Conservation (phyloP, 2,329 filamentous ascomycete genomes). For the Ploettnerulaceae sp. region DNA sequence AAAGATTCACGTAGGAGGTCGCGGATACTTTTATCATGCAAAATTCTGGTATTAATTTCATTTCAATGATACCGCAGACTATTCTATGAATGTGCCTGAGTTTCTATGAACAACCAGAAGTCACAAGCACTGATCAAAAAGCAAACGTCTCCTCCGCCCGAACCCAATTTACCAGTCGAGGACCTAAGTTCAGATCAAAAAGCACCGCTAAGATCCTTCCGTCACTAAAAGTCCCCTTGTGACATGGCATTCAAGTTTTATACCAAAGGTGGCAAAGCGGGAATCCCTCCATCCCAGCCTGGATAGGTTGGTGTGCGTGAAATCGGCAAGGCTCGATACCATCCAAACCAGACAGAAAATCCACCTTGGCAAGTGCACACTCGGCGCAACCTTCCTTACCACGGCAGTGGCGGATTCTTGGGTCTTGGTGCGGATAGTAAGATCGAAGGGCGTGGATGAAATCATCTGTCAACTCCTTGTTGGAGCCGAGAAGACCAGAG, state of each 20-base stretch:
- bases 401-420: slow-evolving; percentile 21
- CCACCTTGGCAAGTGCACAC: not conserved
- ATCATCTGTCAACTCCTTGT: slow-evolving; percentile 15
- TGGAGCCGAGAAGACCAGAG: slow-evolving; percentile 1
- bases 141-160: no score
- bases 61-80: no score
- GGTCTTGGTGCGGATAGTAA: slow-evolving; percentile 14
- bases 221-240: no score
- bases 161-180: not conserved
- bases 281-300: not conserved
- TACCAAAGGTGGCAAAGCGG: slow-evolving; percentile 2
- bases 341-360: not conserved
- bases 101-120: no score
- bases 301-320: slow-evolving; percentile 2
- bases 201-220: no score
- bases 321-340: slow-evolving; percentile 8
- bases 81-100: no score
- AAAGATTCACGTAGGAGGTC: no score
- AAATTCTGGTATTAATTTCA: no score
- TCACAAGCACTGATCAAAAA: not conserved
- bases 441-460: slow-evolving; percentile 15
- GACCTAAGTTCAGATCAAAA: not conserved
- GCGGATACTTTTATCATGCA: no score
- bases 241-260: not conserved
- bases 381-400: slow-evolving; percentile 11